Base-by-base conservation (phyloP, 768 basidiomycete species). In the Tephrocybe sp. region DNA sequence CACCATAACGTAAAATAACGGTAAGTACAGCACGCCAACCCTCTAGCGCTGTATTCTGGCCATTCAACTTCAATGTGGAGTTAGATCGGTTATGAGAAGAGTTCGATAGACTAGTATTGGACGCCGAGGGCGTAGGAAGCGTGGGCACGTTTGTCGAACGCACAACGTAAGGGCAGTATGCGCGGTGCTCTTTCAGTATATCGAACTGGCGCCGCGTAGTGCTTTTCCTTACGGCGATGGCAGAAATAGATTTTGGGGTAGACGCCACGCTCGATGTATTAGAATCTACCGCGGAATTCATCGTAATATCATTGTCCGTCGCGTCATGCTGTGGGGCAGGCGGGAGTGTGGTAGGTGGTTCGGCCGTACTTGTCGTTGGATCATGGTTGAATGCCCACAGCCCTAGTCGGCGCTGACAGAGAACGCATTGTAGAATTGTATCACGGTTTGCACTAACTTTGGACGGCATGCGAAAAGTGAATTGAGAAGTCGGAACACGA, bases 131-230 rank as follows among this genome's bases (percentile, higher is more conserved):
- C 16, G 71, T 61, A 10, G 80, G 76, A 8, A 82, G 63, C 2
- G 81, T 77, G 3, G 86, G 85, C 10, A 88, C 70, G 2, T 72
- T 59, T 2, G 85, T 88, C 6, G 86, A 87, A 12, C 78, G 76
- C 29, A 85, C 82, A 23, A 88, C 78, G 53, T 90, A 92, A n/a
- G 90, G 90, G 56, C 91, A 92, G 57, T 88, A 90, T 2, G 87
- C 86, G 22, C 90, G 78, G 61, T 92, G 91, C 64, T 93, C 90
- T 58, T 83, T 86, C 40, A 91, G 64, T 30, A 91, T 60, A 61
- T 93, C 89, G 45, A 92, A 81, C 18, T 78, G 78, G 45, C 88
- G 63, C 36, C 68, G 69, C 15, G 67, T 66, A 3, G 64, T 50
- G 11, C 56, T 56, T 54, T 55, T 69, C 25, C 62, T 66, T n/a